phyloP scores from a whole-genome alignment of 495 filamentous ascomycete species.

The Xylaria castorea region DNA sequence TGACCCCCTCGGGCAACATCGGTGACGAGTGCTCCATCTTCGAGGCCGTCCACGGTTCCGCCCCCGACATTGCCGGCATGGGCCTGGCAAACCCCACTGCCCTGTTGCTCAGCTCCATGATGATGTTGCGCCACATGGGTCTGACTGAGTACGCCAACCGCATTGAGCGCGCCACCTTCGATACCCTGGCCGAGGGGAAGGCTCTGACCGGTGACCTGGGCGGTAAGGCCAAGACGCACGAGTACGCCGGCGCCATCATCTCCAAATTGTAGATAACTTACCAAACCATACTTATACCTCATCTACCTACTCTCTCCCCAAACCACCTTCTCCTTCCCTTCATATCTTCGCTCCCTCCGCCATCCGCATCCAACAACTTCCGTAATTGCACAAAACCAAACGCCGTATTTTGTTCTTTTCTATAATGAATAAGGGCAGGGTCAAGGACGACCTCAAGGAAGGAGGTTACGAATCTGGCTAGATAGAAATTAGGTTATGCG shows the following conservation, averaged over 20 bases:
- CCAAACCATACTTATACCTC: slow-evolving; percentile 24
- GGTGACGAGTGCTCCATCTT: slow-evolving; percentile 99
- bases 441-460: background rate
- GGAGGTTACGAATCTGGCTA: background rate
- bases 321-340: background rate
- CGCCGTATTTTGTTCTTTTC: background rate
- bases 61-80: slow-evolving; percentile 97
- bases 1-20: slow-evolving; percentile 98
- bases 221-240: slow-evolving; percentile 88
- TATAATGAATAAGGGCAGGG: background rate
- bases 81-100: slow-evolving; percentile 94
- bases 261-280: slow-evolving; percentile 66
- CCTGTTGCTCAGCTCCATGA: slow-evolving; percentile 87
- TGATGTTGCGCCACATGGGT: slow-evolving; percentile 99
- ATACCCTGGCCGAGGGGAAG: slow-evolving; percentile 94
- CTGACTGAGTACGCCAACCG: slow-evolving; percentile 80
- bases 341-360: background rate
- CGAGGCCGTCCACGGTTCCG: slow-evolving; percentile 98
- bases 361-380: slow-evolving; percentile 22
- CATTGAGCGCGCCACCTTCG: slow-evolving; percentile 95
- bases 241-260: slow-evolving; percentile 93
- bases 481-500: slow-evolving; percentile 8
- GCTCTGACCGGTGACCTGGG: slow-evolving; percentile 93
- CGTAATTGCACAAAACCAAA: background rate
- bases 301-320: background rate